Base-by-base conservation (phyloP, 176 grass and related monocot genomes). In the Bolboschoenus planiculmis region DNA sequence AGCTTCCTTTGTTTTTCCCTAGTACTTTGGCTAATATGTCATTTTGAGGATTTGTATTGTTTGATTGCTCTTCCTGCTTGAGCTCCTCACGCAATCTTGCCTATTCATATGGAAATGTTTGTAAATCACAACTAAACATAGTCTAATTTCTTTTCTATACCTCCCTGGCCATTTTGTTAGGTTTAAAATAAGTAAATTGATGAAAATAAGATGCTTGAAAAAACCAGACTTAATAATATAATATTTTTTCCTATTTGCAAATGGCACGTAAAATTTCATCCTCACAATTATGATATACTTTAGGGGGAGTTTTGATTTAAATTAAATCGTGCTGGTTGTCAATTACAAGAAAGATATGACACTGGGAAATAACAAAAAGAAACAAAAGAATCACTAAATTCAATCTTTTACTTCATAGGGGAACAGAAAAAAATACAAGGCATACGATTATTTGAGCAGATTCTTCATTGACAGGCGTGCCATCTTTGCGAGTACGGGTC, bases 401-500 rank as follows among this genome's bases (percentile, higher is more conserved):
- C 30, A 36, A 20, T 33, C 37, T 31, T 79, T 79, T 56, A 79
- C 46, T 74, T 18, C 24, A 79, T 55, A 29, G 44, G 15, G 24
- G 2, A 48, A 20, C 1, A 18, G 16, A 27, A 40, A 54, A 35
- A 54, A n/a, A 79, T 51, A 79, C 4, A 46, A 50, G 9, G n/a
- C 51, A 56, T 79, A 88, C 88, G 84, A 93, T 90, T 79, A 81
- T 79, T 78, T 82, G 76, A 62, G 84, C 81, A 62, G 85, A 84
- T 73, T 63, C 84, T 57, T 88, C 89, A 74, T 81, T 72, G 34
- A 78, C 54, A 56, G 86, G 76, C 26, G 82, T 90, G 37, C 86
- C 86, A 42, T 93, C 58, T 82, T 90, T 93, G 42, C 46, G 84
- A 50, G 88, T 83, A 75, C 83, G 88, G 37, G 88, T 90, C 85